A percentile compares a stretch with the other conserved stretches of the same genome.
Conservation (phyloP, 352 stramenopile genomes). For the Pythium coloratum region DNA sequence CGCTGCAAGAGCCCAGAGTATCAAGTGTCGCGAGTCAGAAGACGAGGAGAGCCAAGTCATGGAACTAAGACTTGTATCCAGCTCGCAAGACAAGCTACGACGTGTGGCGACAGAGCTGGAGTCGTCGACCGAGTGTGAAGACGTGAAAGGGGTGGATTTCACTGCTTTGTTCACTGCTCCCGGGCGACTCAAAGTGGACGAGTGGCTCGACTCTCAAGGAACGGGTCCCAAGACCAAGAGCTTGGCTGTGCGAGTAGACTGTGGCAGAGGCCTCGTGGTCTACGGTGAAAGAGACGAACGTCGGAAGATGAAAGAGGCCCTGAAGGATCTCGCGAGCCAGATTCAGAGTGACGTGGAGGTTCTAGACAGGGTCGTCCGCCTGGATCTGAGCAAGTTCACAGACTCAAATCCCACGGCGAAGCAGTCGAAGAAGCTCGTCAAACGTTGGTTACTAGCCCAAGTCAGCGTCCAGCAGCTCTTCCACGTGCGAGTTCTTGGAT, state of each 20-base stretch:
- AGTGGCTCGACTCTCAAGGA: background rate
- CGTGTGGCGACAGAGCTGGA: background rate
- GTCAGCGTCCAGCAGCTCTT: background rate
- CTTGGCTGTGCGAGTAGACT: background rate
- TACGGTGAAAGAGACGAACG: background rate
- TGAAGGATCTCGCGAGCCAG: background rate
- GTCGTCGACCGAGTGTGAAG: background rate
- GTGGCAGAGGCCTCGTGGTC: background rate
- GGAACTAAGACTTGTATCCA: background rate
- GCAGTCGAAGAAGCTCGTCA: background rate
- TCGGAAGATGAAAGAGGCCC: background rate
- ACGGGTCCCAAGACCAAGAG: background rate
- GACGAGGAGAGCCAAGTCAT: background rate
- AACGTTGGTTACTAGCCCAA: background rate
- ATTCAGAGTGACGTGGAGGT: background rate
- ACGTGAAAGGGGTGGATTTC: background rate
- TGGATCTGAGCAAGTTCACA: background rate
- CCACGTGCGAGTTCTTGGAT: background rate
- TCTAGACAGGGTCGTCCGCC: background rate
- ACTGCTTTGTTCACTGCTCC: background rate
- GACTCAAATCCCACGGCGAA: background rate
- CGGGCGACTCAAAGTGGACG: background rate
- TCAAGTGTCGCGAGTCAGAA: background rate
- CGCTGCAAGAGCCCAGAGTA: background rate
- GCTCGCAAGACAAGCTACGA: background rate